Base-by-base conservation (phyloP, 306 rosid species). In the Biancaea sappan region DNA sequence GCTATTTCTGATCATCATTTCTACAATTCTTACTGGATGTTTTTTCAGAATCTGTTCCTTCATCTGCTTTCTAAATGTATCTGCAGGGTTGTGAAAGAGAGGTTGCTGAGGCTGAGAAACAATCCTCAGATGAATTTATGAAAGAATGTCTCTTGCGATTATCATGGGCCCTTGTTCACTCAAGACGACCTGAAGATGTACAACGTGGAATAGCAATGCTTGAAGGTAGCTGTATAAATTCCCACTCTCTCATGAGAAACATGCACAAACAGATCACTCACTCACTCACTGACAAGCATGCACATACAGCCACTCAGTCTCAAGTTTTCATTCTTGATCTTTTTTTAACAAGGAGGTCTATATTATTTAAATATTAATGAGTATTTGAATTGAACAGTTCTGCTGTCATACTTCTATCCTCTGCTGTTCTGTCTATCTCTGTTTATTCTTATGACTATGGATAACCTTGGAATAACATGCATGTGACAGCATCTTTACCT, bases 121-220 rank as follows among this genome's bases (percentile, higher is more conserved):
- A 81, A 73, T 77, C 93, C 44, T 73, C 88, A 51, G 86, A 83
- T 71, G 93, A 93, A 21, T 2, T 62, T 0, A 15, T 87, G 85
- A 77, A 89, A 66, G 96, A 93, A 37, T 82, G 86, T 83, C 77
- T 93, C 43, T 24, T 87, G 91, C 98, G 97, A 37, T 78, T 93
- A 54, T 89, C 98, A 15, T 91, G 98, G 98, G 89, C 98, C 51
- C 98, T 93, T 83, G 97, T 93, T 73, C 98, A 93, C 88, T 91
- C 98, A 0, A 86, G 88, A 72, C 89, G 79, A 2, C 80, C 92
- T 0, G 85, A 89, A 71, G 97, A 93, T 79, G 92, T 89, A 9
- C 96, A 89, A 56, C 98, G 97, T n/a, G 98, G 98, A 48, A 91
- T 91, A 32, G 98, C 96, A 57, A 91, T 91, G 98, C 97, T 93